phyloP scores from a whole-genome alignment of 2,329 filamentous ascomycete genomes.

The Verticillium albo-atrum region DNA sequence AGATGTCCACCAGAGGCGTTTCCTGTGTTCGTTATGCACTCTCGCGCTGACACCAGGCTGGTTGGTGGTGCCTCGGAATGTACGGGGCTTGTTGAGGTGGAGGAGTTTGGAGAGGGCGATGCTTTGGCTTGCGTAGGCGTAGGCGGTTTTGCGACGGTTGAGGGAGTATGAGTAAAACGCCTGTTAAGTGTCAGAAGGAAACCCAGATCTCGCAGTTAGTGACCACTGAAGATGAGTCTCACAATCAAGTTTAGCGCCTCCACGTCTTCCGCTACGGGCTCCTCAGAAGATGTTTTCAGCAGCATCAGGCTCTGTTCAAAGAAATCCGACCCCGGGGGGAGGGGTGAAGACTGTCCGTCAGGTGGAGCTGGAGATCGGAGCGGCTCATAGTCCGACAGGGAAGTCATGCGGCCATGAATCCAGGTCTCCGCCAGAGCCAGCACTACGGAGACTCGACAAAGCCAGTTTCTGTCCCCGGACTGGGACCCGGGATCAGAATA shows the following conservation, averaged over 20 bases:
- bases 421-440: conserved; percentile 13
- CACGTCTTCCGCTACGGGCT: conserved; percentile 6
- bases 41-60: neutral
- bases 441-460: conserved; percentile 12
- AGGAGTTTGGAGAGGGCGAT: conserved; percentile 8
- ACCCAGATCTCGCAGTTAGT: no score
- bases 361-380: neutral
- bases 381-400: neutral
- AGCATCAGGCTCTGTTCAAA: conserved; percentile 12
- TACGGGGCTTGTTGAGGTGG: conserved; percentile 3
- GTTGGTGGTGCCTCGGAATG: neutral
- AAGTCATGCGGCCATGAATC: conserved; percentile 3
- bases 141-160: conserved; percentile 11
- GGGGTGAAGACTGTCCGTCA: neutral
- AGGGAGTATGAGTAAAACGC: conserved; percentile 12
- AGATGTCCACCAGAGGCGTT: conserved; percentile 10
- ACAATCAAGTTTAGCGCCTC: conserved; percentile 7
- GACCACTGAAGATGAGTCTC: no score
- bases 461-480: conserved; percentile 13
- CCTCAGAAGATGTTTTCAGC: conserved; percentile 8
- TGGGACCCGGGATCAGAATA: conserved; percentile 13
- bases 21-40: conserved; percentile 7
- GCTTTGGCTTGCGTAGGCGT: conserved; percentile 10
- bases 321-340: conserved; percentile 9
- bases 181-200: neutral